These are phyloP conservation scores for Scheffersomyces cryptocercus DNA, from an alignment of 1,139 yeast species.

Conservation along the genomic window DNA sequence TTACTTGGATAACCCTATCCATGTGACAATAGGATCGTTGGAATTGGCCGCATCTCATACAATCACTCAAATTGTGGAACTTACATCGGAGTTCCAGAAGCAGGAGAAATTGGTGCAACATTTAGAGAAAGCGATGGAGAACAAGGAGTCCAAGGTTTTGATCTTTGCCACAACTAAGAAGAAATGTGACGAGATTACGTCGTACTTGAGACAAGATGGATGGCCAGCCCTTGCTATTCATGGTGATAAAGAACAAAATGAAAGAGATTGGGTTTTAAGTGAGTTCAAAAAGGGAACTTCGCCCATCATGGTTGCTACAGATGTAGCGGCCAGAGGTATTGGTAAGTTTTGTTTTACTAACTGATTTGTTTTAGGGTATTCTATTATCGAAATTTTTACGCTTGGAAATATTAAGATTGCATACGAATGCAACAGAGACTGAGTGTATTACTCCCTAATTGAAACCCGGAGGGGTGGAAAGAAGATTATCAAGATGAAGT, in stretches of 20 bases:
- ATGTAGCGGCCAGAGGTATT: constrained; percentile 99
- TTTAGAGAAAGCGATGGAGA: constrained; percentile 80
- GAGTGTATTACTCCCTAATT: too few species aligned
- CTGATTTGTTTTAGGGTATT: constrained; percentile 1
- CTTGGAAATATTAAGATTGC: too few species aligned
- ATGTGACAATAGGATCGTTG: constrained; percentile 93
- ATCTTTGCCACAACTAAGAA: constrained; percentile 95
- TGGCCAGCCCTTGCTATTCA: constrained; percentile 99
- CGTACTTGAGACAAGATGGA: constrained; percentile 90
- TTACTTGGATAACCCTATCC: constrained; percentile 88
- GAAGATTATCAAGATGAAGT: too few species aligned
- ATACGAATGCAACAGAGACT: too few species aligned
- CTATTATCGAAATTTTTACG: constrained; percentile 17
- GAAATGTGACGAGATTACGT: constrained; percentile 94
- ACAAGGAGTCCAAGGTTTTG: constrained; percentile 74
- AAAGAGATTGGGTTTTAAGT: constrained; percentile 96
- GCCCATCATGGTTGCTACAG: constrained; percentile 98
- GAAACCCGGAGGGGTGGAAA: too few species aligned
- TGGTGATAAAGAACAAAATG: constrained; percentile 97
- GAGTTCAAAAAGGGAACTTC: constrained; percentile 92
- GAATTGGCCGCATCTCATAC: constrained; percentile 96
- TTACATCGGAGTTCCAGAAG: constrained; percentile 88
- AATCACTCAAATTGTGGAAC: constrained; percentile 91
- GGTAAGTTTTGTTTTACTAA: constrained; percentile 65
- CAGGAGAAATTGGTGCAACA: constrained; percentile 85